Conservation (phyloP, 1,284 basidiomycete species). For the Anthracocystis setariae region DNA sequence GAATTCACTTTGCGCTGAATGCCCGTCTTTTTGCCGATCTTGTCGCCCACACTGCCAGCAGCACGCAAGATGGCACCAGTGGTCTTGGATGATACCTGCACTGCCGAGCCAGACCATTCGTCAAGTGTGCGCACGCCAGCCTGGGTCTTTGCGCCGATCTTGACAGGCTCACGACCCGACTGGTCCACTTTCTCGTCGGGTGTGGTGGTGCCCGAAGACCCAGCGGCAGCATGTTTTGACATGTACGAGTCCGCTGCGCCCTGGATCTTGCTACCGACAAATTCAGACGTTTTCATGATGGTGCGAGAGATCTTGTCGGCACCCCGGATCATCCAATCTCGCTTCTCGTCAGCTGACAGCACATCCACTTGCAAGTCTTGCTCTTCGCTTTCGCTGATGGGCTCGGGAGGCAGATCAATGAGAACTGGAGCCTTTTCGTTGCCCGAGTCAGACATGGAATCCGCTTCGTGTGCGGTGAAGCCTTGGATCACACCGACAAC, state of each 20-base stretch:
- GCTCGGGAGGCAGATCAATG: conserved; percentile 50
- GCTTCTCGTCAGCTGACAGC: conserved; percentile 33
- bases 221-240: conserved; percentile 29
- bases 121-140: conserved; percentile 26
- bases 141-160: conserved; percentile 31
- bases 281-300: conserved; percentile 60
- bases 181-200: conserved; percentile 28
- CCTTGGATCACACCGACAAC: conserved; percentile 49
- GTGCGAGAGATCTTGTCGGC: conserved; percentile 61
- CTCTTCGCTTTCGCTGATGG: conserved; percentile 20
- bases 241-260: conserved; percentile 55
- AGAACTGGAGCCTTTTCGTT: conserved; percentile 57
- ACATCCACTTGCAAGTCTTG: conserved; percentile 39
- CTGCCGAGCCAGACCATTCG: conserved; percentile 43
- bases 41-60: conserved; percentile 63
- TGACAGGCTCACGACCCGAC: conserved; percentile 25
- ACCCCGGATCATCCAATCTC: conserved; percentile 52
- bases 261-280: conserved; percentile 52
- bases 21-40: conserved; percentile 64
- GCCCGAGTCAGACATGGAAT: conserved; percentile 42
- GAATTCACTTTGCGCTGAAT: conserved; percentile 59
- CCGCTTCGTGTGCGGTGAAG: conserved; percentile 42
- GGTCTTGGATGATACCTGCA: conserved; percentile 55
- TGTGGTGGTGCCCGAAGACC: conserved; percentile 22
- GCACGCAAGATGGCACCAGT: conserved; percentile 59